Percentiles rank a stretch among this genome's conserved stretches.
phyloP scores from a whole-genome alignment of 768 basidiomycete species.

The Termitomyces sp. region DNA sequence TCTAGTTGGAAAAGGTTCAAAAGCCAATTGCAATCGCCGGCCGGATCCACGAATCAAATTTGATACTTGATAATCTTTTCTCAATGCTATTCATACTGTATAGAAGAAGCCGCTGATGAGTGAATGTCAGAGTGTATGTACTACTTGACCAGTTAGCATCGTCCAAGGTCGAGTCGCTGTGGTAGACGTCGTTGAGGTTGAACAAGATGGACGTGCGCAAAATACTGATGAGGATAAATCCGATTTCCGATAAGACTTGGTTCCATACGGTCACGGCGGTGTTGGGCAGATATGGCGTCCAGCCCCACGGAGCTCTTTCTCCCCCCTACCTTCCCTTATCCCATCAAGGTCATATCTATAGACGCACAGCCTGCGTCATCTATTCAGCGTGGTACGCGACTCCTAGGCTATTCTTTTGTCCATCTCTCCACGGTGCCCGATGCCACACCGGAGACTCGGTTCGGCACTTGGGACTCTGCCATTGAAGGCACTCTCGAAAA shows the following conservation, averaged over 20 bases:
- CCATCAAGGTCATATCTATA: slow-evolving; percentile 75
- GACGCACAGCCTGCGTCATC: slow-evolving; percentile 41
- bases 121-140: too few relatives aligned
- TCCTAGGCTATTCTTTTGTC: slow-evolving; percentile 83
- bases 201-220: background rate
- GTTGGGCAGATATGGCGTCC: slow-evolving; percentile 39
- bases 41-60: background rate
- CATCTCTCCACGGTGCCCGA: slow-evolving; percentile 45
- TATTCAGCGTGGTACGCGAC: slow-evolving; percentile 69
- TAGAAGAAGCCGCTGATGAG: background rate
- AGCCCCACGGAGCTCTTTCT: slow-evolving; percentile 74
- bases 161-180: background rate
- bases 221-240: slow-evolving; percentile 9
- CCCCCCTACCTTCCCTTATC: slow-evolving; percentile 79
- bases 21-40: background rate
- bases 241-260: slow-evolving; percentile 23
- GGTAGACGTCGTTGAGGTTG: background rate
- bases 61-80: background rate
- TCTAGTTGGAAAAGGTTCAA: background rate
- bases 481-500: slow-evolving; percentile 73
- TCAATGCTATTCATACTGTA: background rate
- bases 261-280: slow-evolving; percentile 22
- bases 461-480: slow-evolving; percentile 89
- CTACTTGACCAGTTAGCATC: background rate
- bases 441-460: slow-evolving; percentile 60